These are phyloP conservation scores for Alternaria novae-zelandiae DNA, from an alignment of 2,329 filamentous ascomycete species.

Conservation along the genomic window DNA sequence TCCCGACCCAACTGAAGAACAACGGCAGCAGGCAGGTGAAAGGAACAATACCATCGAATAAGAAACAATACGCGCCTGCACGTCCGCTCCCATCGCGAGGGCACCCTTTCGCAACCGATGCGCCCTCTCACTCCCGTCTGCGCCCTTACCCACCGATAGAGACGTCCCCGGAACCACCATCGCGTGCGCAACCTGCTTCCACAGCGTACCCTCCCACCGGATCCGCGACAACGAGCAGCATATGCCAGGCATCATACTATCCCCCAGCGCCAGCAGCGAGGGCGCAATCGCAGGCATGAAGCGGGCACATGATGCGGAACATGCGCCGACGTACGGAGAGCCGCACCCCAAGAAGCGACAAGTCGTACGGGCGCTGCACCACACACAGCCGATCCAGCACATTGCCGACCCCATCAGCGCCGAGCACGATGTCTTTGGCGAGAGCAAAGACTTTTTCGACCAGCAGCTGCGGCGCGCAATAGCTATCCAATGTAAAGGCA, in stretches of 20 bases:
- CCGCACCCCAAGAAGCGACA: slow-evolving; percentile 44
- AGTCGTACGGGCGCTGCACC: slow-evolving; percentile 40
- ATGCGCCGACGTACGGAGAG: slow-evolving; percentile 26
- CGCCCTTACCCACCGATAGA: slow-evolving; percentile 15
- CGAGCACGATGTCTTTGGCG: slow-evolving; percentile 34
- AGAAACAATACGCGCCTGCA: slow-evolving; percentile 12
- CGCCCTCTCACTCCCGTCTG: slow-evolving; percentile 14
- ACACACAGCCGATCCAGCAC: slow-evolving; percentile 43
- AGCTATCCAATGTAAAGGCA: slow-evolving; percentile 56
- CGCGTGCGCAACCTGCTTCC: slow-evolving; percentile 9
- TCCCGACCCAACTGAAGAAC: slow-evolving; percentile 22
- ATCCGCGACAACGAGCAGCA: slow-evolving; percentile 23
- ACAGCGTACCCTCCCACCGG: slow-evolving; percentile 7
- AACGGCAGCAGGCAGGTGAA: slow-evolving; percentile 17
- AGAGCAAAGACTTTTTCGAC: slow-evolving; percentile 61
- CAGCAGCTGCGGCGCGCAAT: slow-evolving; percentile 63
- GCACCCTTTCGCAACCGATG: slow-evolving; percentile 5
- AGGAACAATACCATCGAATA: slow-evolving; percentile 12
- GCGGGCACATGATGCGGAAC: slow-evolving; percentile 33
- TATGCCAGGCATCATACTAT: slow-evolving; percentile 43
- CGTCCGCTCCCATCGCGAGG: slow-evolving; percentile 10
- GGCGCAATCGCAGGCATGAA: slow-evolving; percentile 45
- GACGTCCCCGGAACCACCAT: not conserved
- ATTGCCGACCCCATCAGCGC: slow-evolving; percentile 45
- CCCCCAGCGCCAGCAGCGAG: slow-evolving; percentile 39